These are phyloP conservation scores for Sarocladium oryzae DNA, from an alignment of 2,329 filamentous ascomycete genomes.

Conservation along the genomic window DNA sequence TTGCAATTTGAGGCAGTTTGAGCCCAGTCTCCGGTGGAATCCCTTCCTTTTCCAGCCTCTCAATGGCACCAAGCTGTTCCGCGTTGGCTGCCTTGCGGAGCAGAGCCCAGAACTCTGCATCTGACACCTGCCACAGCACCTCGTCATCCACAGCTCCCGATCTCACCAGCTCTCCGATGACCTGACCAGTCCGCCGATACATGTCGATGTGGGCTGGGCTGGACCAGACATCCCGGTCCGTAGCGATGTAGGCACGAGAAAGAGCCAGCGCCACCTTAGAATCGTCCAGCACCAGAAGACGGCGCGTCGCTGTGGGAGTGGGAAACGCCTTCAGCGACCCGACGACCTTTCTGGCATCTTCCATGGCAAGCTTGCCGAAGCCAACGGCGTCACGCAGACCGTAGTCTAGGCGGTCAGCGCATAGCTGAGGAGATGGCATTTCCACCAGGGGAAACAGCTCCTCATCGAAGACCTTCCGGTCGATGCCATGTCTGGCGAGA, in stretches of 20 bases:
- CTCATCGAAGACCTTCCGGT: slow-evolving; percentile 26
- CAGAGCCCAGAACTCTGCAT: slow-evolving; percentile 27
- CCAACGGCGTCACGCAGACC: slow-evolving; percentile 27
- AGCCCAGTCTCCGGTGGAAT: slow-evolving; percentile 9
- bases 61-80: slow-evolving; percentile 10
- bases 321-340: slow-evolving; percentile 23
- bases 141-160: slow-evolving; percentile 20
- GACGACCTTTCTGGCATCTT: slow-evolving; percentile 22
- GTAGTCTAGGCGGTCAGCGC: slow-evolving; percentile 33
- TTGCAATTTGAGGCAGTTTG: slow-evolving; percentile 9
- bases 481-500: slow-evolving; percentile 24
- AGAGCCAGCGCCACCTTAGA: slow-evolving; percentile 22
- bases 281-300: slow-evolving; percentile 26
- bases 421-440: slow-evolving; percentile 29
- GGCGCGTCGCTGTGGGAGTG: slow-evolving; percentile 15
- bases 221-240: slow-evolving; percentile 30
- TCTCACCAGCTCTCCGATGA: slow-evolving; percentile 24
- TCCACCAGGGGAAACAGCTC: slow-evolving; percentile 32
- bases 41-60: slow-evolving; percentile 10
- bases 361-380: slow-evolving; percentile 23
- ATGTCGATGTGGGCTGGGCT: slow-evolving; percentile 29
- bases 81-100: slow-evolving; percentile 15
- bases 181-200: slow-evolving; percentile 23
- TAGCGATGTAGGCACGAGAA: slow-evolving; percentile 25
- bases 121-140: slow-evolving; percentile 26